Base-by-base conservation (phyloP, 2,329 filamentous ascomycete species). In the Botrytis paeoniae region DNA sequence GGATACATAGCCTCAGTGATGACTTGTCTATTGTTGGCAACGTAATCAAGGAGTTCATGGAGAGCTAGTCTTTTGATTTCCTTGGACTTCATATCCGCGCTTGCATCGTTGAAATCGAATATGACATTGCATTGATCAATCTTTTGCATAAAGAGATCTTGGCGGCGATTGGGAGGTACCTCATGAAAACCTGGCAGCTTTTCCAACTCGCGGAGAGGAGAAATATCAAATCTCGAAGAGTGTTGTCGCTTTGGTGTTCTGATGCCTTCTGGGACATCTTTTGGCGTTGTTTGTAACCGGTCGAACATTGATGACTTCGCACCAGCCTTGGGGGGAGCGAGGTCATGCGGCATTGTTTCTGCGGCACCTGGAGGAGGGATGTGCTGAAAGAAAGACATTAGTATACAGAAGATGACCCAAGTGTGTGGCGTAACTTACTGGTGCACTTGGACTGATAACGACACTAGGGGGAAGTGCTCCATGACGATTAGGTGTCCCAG, bases 71-170 rank as follows among this genome's bases (percentile, higher is more conserved):
- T 90, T 86, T 99, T 99, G 87, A 99, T 98, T 84, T 99, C 96
- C 85, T 99, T 99, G 65, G 95, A 97, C 83, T 99, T 99, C 95
- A 99, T 98, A 82, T 99, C 96, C 78, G 92, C 95, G 77, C 93
- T 97, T 66, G 95, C 94, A 83, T 99, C 96, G 82, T 98, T 99
- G 85, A 99, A 99, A 85, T 99, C 96, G 81, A 99, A 99, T 80
- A 99, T 99, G 85, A 99, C 97, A 82, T 99, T 99, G 86, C 96
- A 99, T 83, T 99, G 96, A 80, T 98, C 96, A 78, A 99, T 96
- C 87, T 99, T 99, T 82, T 98, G 95, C 95, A 99, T 98, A 84
- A 99, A 99, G 29, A 99, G 89, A 79, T 98, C 95, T 84, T 98
- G 95, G 75, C 96, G 90, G 76, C 95, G 91, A 81, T 97, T 97